Base-by-base conservation (phyloP, 2,329 filamentous ascomycete species). In the Fusarium neocosmosporiellum region DNA sequence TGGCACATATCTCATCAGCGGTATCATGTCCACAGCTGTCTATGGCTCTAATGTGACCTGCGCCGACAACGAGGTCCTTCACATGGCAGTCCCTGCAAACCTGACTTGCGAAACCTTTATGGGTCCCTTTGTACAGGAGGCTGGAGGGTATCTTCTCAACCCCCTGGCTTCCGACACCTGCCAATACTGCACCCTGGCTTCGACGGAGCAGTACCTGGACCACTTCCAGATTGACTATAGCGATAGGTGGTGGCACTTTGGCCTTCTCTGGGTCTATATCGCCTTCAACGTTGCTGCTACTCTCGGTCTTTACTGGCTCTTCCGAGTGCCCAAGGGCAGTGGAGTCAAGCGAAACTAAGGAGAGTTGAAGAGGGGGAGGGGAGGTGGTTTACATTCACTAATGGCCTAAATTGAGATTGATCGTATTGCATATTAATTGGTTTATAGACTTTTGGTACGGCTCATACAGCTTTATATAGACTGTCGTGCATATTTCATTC, bases 1-100 rank as follows among this genome's bases (percentile, higher is more conserved):
- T 1, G 89, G 93, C 73, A 93, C 91, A 0, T 94, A 94, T 78
- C 83, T 93, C 18, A 85, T 93, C 50, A 84, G 86, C 31, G 90
- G 89, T 5, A 86, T 94, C 79, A 83, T 92, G 55, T 77, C 78
- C 0, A 69, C 77, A 0, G 77, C 77, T 0, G 69, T 81, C 0
- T 75, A 74, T 4, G 73, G 77, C 1, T 68, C 73, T 0, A 4
- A 72, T 0, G 78, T 80, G 0, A 43, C 31, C 3, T 81, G 79
- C 7, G 71, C 79, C 1, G 53, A 66, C 0, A 73, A 78, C 2
- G 29, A 94, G 76, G 83, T 88, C 64, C 84, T 91, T 9, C 80
- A 84, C 18, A 89, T 94, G 78, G 80, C 87, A 18, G 87, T 91
- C 1, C 84, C 88, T 0, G 62, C 77, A 0, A 84, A 84, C 18